Evolutionary conservation across 352 stramenopile genomes (phyloP).

Genomic region (Globisporangium perplexum): DNA sequence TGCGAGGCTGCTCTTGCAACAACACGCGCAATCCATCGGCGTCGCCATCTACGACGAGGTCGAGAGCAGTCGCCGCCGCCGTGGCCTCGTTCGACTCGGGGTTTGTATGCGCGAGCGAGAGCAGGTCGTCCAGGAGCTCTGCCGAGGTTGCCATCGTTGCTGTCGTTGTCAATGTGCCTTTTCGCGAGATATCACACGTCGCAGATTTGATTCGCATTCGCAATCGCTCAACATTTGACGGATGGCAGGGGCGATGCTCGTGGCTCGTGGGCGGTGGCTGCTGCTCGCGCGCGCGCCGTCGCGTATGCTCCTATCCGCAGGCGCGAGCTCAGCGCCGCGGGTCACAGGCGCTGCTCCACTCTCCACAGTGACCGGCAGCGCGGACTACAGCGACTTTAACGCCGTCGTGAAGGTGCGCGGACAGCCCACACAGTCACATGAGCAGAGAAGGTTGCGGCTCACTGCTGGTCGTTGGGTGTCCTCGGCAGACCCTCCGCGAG

Average conservation of each 20-base stretch:
- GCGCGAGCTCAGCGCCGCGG: background rate
- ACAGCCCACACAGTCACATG: background rate
- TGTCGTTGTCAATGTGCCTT: no score
- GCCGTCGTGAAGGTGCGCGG: slow-evolving; percentile 50
- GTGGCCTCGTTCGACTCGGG: background rate
- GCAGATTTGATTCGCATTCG: background rate
- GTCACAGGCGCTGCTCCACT: background rate
- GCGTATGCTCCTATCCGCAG: background rate
- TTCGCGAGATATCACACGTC: no score
- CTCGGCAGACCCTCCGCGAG: slow-evolving; percentile 46
- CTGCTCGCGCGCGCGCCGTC: background rate
- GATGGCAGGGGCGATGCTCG: slow-evolving; percentile 11
- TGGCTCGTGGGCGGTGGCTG: background rate
- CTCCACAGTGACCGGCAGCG: background rate
- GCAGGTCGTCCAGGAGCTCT: slow-evolving; percentile 44
- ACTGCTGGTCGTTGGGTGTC: background rate
- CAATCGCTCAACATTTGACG: background rate
- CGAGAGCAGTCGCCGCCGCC: slow-evolving; percentile 13
- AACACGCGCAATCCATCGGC: slow-evolving; percentile 17
- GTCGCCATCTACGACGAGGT: slow-evolving; percentile 27
- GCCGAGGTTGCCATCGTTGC: background rate
- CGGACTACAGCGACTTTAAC: slow-evolving; percentile 57
- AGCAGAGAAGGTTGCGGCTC: no score
- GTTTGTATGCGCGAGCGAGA: slow-evolving; percentile 17
- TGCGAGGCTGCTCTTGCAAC: slow-evolving; percentile 11